A percentile compares a stretch with the other conserved stretches of the same genome.
Evolutionary conservation across 495 filamentous ascomycete genomes (phyloP).

Genomic region (Penicillium atrosanguineum): DNA sequence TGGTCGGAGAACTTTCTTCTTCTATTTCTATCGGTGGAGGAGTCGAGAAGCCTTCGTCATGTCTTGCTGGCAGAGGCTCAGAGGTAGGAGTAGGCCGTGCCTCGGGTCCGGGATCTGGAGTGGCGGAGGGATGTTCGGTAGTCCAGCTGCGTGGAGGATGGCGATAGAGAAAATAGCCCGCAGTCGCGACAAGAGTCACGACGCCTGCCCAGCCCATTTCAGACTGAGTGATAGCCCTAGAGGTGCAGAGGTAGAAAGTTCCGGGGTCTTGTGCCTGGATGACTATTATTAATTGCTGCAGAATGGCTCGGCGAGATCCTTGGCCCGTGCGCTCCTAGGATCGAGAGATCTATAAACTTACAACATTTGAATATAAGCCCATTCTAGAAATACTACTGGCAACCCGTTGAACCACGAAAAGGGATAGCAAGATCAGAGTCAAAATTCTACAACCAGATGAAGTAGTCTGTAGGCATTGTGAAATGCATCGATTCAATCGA

Average conservation of each 20-base stretch:
- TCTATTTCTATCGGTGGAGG: slow-evolving; percentile 13
- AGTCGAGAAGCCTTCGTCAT: slow-evolving; percentile 6
- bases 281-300: slow-evolving; percentile 4
- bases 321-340: slow-evolving; percentile 24
- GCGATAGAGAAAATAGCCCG: slow-evolving; percentile 35
- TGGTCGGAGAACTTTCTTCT: slow-evolving; percentile 40
- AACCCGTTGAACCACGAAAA: no score
- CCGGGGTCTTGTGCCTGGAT: neutral
- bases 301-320: slow-evolving; percentile 4
- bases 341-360: slow-evolving; percentile 3
- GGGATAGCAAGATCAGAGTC: no score
- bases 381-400: no score
- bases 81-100: slow-evolving; percentile 8
- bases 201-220: slow-evolving; percentile 41
- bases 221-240: slow-evolving; percentile 5
- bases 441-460: no score
- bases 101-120: slow-evolving; percentile 22
- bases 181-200: slow-evolving; percentile 31
- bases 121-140: slow-evolving; percentile 13
- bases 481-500: no score
- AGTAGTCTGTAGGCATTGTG: no score
- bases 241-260: neutral
- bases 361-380: neutral
- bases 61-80: slow-evolving; percentile 4
- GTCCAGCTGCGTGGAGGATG: slow-evolving; percentile 27